A percentile compares a stretch with the other conserved stretches of the same genome.
Evolutionary conservation across 208 protist species (phyloP).

Genomic region (Herpetomonas samuelpessoai): DNA sequence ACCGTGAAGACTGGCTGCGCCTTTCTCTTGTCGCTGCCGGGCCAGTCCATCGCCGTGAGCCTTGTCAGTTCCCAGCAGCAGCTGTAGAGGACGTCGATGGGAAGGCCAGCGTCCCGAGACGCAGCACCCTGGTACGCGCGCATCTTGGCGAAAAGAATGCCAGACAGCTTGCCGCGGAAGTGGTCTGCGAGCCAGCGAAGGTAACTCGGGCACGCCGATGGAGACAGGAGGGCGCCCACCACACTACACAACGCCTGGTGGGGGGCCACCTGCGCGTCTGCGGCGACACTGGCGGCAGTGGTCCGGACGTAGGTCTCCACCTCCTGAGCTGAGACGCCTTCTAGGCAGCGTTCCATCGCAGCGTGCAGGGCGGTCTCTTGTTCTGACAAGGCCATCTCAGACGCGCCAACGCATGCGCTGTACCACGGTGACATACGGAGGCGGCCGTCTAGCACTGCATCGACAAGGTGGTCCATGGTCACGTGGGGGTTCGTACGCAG

Average conservation of each 20-base stretch:
- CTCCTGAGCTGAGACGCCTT: conserved; percentile 18
- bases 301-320: conserved; percentile 35
- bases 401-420: no score
- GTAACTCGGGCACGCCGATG: conserved; percentile 21
- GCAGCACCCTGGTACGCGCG: conserved; percentile 30
- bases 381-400: no score
- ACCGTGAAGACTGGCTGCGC: no score
- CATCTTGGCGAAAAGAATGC: conserved; percentile 47
- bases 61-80: conserved; percentile 55
- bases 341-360: background rate
- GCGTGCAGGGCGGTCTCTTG: background rate
- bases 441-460: no score
- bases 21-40: no score
- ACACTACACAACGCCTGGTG: conserved; percentile 34
- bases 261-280: background rate
- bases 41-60: no score
- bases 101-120: conserved; percentile 11
- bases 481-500: no score
- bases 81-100: conserved; percentile 23
- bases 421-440: no score
- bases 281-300: background rate
- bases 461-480: no score
- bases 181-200: conserved; percentile 45
- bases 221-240: conserved; percentile 50
- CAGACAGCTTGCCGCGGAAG: conserved; percentile 44